phyloP scores from a whole-genome alignment of 2,329 filamentous ascomycete species.

The Colletotrichum echinochloae region DNA sequence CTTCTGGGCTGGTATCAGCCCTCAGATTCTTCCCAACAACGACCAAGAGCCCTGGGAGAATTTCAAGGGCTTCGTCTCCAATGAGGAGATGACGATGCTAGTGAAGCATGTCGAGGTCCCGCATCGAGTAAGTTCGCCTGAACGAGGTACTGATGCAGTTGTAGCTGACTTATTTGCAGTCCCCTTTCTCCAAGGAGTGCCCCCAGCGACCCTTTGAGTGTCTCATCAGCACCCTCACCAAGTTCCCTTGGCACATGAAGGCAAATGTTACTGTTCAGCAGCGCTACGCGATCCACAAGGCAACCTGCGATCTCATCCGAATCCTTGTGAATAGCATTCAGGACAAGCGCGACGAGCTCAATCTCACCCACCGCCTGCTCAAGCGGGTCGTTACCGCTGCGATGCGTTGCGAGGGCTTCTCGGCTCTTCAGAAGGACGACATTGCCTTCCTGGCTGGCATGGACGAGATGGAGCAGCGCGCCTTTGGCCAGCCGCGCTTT shows the following conservation, averaged over 20 bases:
- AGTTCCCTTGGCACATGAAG: slow-evolving; percentile 73
- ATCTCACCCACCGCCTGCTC: slow-evolving; percentile 65
- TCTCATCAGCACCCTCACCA: slow-evolving; percentile 71
- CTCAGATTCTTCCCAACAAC: slow-evolving; percentile 52
- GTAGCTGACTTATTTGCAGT: slow-evolving; percentile 53
- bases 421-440: slow-evolving; percentile 70
- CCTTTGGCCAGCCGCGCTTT: slow-evolving; percentile 61
- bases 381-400: slow-evolving; percentile 64
- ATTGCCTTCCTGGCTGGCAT: slow-evolving; percentile 60
- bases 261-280: slow-evolving; percentile 68
- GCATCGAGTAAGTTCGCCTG: slow-evolving; percentile 64
- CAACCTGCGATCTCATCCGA: slow-evolving; percentile 61
- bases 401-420: slow-evolving; percentile 71
- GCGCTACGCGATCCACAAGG: slow-evolving; percentile 64
- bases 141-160: background rate
- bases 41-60: slow-evolving; percentile 59
- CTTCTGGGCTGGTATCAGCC: slow-evolving; percentile 63
- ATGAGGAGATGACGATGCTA: slow-evolving; percentile 73
- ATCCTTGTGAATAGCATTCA: slow-evolving; percentile 41
- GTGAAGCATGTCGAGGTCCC: slow-evolving; percentile 73
- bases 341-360: slow-evolving; percentile 53
- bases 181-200: slow-evolving; percentile 69
- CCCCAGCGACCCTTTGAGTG: slow-evolving; percentile 75
- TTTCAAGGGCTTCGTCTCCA: slow-evolving; percentile 71
- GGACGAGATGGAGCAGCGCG: slow-evolving; percentile 49